Evolutionary conservation across 768 basidiomycete genomes (phyloP), one percentile per base, ranked within the genome.

Genomic region (Tylopilus intermedius): DNA sequence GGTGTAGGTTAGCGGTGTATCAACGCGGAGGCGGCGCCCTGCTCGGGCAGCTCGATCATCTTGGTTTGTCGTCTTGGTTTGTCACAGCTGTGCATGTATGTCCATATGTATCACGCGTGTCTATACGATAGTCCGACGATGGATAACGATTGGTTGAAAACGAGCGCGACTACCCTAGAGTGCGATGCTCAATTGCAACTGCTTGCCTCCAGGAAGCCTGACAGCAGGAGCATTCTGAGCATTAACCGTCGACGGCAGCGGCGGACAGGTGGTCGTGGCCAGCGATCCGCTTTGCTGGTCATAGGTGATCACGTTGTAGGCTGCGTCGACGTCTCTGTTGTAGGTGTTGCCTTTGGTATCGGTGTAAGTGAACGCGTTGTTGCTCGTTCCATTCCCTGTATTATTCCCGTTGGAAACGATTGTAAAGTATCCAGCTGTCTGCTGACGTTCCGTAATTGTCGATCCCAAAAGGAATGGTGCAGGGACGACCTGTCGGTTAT

Each of bases 331-430:
- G 22, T 71, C 61, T 50, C 86, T 74, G 50, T 68, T 66, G 66
- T 76, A 90, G 0, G 85, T 86, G 66, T 89, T 83, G 46, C 81
- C 83, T 6, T 68, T 67, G 42, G 60, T 58, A 63, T 90, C 86
- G 10, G 65, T 57, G 62, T 88, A 91, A 32, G 64, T 67, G 67
- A 90, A 83, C 1, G 75, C 77, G 64, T 89, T 89, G 68, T 77
- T 79, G 67, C 73, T 87, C 6, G 83, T 86, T 27, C 87, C 86
- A 50, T 86, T 86, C 1, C 83, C 86, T 7, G 67, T 67, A 62
- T 81, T 83, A 62, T 81, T 83, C 11, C 81, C 79, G 1, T 69
- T 67, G 30, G 74, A 63, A 1, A 71, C 64, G 1, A 71, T 59
- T 11, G 69, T 66, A 67, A 82, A 80, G 67, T 77, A 79, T 18